phyloP scores from a whole-genome alignment of 73 alveolate genomes.

The Paramecium sexaurelia region DNA sequence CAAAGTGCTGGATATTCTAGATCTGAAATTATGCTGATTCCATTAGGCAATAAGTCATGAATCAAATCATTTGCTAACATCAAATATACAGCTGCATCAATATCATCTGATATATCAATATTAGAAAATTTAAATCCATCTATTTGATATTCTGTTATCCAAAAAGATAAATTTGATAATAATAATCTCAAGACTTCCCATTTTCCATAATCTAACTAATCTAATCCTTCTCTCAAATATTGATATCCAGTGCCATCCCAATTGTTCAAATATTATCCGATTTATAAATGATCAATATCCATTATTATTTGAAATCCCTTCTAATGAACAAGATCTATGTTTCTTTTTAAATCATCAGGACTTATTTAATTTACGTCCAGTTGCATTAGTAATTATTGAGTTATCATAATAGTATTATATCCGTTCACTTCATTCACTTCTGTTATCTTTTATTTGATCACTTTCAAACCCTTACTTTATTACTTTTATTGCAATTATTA shows the following conservation, averaged over 20 bases:
- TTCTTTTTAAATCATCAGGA: not conserved
- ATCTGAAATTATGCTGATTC: conserved; percentile 97
- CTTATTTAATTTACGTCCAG: not conserved
- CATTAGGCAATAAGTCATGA: conserved; percentile 88
- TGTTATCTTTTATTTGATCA: not conserved
- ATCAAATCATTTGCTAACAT: conserved; percentile 98
- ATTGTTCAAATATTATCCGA: conserved; percentile 79
- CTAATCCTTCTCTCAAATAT: conserved; percentile 93
- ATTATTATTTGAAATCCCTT: not conserved
- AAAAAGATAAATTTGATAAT: conserved; percentile 92
- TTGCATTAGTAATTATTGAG: not conserved
- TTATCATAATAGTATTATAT: not conserved
- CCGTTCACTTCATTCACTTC: not conserved
- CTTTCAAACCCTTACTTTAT: not conserved
- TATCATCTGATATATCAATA: conserved; percentile 78
- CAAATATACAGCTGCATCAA: conserved; percentile 81
- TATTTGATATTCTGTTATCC: conserved; percentile 89
- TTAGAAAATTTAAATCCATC: conserved; percentile 96
- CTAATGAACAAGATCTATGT: not conserved
- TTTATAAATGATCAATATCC: not conserved
- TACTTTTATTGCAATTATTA: not conserved
- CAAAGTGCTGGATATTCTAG: conserved; percentile 97
- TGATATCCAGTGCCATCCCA: conserved; percentile 98
- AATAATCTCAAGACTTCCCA: conserved; percentile 95
- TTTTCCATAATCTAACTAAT: conserved; percentile 89